Percentiles rank a stretch among this genome's conserved stretches.
Conservation (phyloP, 495 filamentous ascomycete genomes). For the Apodospora peruviana region DNA sequence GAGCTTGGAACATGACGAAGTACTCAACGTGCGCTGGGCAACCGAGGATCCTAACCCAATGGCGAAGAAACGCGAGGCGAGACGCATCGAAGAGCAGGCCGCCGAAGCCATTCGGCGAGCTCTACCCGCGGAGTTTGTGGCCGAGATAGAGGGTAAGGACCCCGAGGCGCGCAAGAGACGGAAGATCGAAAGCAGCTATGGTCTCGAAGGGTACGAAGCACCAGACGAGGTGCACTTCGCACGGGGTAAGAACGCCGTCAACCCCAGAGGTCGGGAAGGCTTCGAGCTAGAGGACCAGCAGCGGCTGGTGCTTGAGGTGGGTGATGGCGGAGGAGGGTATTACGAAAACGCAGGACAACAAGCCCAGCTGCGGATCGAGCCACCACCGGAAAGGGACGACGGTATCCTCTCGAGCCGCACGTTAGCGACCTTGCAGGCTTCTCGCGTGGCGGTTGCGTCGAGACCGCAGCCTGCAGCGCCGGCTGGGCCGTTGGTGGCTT, state of each 20-base stretch:
- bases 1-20: slow-evolving; percentile 69
- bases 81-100: slow-evolving; percentile 92
- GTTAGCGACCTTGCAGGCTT: slow-evolving; percentile 61
- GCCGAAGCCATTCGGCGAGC: slow-evolving; percentile 89
- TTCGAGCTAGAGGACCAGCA: slow-evolving; percentile 43
- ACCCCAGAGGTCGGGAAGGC: slow-evolving; percentile 48
- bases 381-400: slow-evolving; percentile 32
- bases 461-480: slow-evolving; percentile 38
- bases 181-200: slow-evolving; percentile 86
- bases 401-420: slow-evolving; percentile 81
- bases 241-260: slow-evolving; percentile 53
- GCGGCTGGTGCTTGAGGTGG: slow-evolving; percentile 44
- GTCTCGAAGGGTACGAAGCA: slow-evolving; percentile 85
- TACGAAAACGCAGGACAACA: slow-evolving; percentile 40
- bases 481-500: slow-evolving; percentile 73
- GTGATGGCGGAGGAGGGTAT: slow-evolving; percentile 21
- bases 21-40: slow-evolving; percentile 95
- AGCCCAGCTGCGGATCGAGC: slow-evolving; percentile 31
- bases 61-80: slow-evolving; percentile 87
- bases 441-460: slow-evolving; percentile 44
- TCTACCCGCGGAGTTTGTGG: slow-evolving; percentile 86
- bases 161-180: slow-evolving; percentile 79
- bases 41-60: slow-evolving; percentile 94
- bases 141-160: slow-evolving; percentile 89
- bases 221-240: slow-evolving; percentile 95